These are phyloP conservation scores for Escallonia rubra DNA, from an alignment of 129 eudicot species.

Conservation along the genomic window DNA sequence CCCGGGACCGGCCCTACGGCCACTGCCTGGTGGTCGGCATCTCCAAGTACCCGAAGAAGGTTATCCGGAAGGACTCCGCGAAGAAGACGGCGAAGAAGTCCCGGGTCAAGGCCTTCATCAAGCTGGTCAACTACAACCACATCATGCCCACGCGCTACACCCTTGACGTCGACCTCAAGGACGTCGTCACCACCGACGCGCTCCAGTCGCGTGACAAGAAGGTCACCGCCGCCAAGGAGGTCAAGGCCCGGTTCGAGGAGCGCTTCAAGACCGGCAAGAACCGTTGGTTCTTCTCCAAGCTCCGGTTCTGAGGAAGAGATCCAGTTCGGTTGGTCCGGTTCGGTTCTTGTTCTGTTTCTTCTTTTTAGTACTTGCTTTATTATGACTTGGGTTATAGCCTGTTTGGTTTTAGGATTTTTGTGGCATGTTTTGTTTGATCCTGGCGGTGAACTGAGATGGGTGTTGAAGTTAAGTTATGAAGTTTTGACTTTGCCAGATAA, in stretches of 20 bases:
- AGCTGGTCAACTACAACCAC: slow-evolving; percentile 68
- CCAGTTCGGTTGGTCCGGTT: too few species aligned
- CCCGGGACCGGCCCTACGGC: slow-evolving; percentile 67
- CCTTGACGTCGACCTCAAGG: slow-evolving; percentile 63
- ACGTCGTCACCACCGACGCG: slow-evolving; percentile 40
- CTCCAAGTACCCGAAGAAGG: slow-evolving; percentile 61
- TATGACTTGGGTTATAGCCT: too few species aligned
- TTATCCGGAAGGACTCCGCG: slow-evolving; percentile 65
- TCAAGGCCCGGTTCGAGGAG: slow-evolving; percentile 53
- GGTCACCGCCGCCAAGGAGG: slow-evolving; percentile 63
- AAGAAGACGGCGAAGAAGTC: slow-evolving; percentile 57
- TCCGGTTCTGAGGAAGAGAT: slow-evolving; percentile 39
- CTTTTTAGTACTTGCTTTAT: too few species aligned
- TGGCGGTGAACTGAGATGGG: too few species aligned
- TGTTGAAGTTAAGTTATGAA: too few species aligned
- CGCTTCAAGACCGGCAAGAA: slow-evolving; percentile 74
- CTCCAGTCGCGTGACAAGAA: slow-evolving; percentile 62
- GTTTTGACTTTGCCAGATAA: too few species aligned
- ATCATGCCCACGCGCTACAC: slow-evolving; percentile 78
- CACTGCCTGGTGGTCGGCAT: slow-evolving; percentile 68
- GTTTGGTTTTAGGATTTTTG: too few species aligned
- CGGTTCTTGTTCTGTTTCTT: too few species aligned
- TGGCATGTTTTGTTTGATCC: too few species aligned
- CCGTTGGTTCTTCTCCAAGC: slow-evolving; percentile 80
- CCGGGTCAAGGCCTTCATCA: slow-evolving; percentile 62